Base-by-base conservation (phyloP, 2,329 filamentous ascomycete species). In the Cladophialophora carrionii region DNA sequence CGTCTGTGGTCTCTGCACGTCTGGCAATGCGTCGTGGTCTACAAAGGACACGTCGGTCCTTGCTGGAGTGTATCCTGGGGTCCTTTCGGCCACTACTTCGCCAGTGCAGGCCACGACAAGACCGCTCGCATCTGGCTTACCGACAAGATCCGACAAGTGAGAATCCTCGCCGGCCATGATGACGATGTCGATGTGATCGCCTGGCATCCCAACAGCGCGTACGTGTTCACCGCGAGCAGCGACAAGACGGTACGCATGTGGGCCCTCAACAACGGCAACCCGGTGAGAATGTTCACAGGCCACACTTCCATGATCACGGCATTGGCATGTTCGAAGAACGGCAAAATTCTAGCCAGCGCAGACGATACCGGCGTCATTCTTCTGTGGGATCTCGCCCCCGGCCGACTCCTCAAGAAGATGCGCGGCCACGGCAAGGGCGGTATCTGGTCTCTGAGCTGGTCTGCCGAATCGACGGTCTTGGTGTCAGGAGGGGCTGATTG, bases 231-330 rank as follows among this genome's bases (percentile, higher is more conserved):
- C 0, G 92, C 90, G 3, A 96, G 92, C 12, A 90, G 90, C 70
- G 93, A 99, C 77, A 94, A 94, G 77, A 95, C 92, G 0, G 91
- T 98, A 37, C 89, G 95, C 32, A 98, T 99, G 94, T 99, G 95
- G 95, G 89, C 92, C 9, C 86, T 97, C n/a, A 85, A 87, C 10
- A 94, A 90, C 8, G 95, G 95, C 31, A 88, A 89, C 67, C 92
- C 92, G 41, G 91, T 97, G 4, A 90, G 95, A 29, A 87, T 98
- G 73, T 96, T 98, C 75, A 92, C 91, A 0, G 95, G 95, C 0
- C 95, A 99, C 74, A 90, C 87, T 0, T 92, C 95, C 57, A 91
- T 92, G 73, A 88, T 98, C 74, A 96, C 90, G 14, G 86, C 92
- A 0, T 80, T 98, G 29, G 87, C 94, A 69, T 96, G 92, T 73